phyloP scores from a whole-genome alignment of 2,329 filamentous ascomycete species.

The Ophiostoma piceae region DNA sequence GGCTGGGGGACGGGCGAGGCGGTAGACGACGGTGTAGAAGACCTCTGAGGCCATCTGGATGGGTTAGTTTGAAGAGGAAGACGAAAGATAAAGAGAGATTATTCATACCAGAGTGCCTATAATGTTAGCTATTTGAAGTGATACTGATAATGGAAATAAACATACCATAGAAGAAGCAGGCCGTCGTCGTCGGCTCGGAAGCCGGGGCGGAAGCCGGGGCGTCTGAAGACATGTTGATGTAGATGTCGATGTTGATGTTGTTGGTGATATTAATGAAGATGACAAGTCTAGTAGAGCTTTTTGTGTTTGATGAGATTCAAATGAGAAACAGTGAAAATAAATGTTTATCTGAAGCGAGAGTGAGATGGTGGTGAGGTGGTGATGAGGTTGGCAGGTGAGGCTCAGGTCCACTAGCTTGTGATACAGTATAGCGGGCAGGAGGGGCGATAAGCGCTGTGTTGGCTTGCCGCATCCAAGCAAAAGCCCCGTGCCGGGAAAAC shows the following conservation, averaged over 20 bases:
- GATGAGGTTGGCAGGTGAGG: not conserved
- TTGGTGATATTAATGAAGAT: not conserved
- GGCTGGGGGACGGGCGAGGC: slow-evolving; percentile 45
- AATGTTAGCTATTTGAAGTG: slow-evolving; percentile 5
- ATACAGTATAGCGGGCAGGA: not conserved
- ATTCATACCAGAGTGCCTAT: slow-evolving; percentile 38
- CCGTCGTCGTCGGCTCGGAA: slow-evolving; percentile 16
- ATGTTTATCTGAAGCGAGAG: not conserved
- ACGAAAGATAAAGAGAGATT: too few species aligned
- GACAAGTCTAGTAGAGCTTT: too few species aligned
- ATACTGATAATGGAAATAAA: not conserved
- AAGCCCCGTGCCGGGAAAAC: slow-evolving; percentile 28
- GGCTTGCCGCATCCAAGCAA: slow-evolving; percentile 3
- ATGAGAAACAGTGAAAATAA: not conserved
- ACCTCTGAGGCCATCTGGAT: slow-evolving; percentile 73
- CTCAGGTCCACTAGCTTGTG: not conserved
- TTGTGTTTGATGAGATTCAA: too few species aligned
- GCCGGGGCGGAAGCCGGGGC: slow-evolving; percentile 21
- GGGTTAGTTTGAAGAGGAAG: not conserved
- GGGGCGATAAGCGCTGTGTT: slow-evolving; percentile 11
- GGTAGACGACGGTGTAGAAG: slow-evolving; percentile 79
- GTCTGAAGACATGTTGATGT: not conserved
- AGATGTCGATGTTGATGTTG: not conserved
- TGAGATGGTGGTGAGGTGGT: not conserved
- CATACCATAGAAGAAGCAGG: slow-evolving; percentile 55